These are phyloP conservation scores for Calonectria honghensis DNA, from an alignment of 2,329 filamentous ascomycete genomes.

Conservation along the genomic window DNA sequence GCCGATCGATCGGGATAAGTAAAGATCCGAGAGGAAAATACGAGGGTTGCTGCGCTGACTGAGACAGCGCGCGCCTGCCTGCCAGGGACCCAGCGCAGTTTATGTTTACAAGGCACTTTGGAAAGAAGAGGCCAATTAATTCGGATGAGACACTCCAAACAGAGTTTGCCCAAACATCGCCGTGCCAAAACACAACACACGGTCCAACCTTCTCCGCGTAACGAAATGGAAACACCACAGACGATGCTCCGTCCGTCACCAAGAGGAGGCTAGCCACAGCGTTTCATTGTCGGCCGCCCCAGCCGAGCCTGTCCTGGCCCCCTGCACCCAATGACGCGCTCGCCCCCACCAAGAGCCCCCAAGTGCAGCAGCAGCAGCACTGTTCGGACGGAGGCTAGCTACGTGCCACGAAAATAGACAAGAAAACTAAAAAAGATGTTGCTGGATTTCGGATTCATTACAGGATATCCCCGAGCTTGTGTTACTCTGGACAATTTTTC, in stretches of 20 bases:
- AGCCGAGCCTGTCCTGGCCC: conserved; percentile 2
- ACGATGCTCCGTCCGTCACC: background rate
- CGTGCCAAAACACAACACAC: background rate
- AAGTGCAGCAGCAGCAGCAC: background rate
- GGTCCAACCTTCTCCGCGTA: background rate
- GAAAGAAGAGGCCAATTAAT: background rate
- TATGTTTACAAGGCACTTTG: background rate
- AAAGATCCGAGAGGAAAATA: conserved; percentile 18
- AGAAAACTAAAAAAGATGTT: background rate
- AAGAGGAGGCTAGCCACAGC: background rate
- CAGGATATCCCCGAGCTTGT: background rate
- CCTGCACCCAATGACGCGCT: background rate
- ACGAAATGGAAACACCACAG: background rate
- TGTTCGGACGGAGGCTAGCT: background rate
- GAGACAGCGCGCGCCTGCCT: background rate
- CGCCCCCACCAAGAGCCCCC: background rate
- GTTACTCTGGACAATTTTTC: background rate
- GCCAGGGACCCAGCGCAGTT: background rate
- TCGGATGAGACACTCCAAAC: background rate
- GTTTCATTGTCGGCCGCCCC: conserved; percentile 20
- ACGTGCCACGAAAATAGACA: background rate
- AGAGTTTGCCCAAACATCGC: background rate
- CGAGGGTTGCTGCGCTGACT: background rate
- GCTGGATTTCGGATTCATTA: background rate
- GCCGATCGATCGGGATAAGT: conserved; percentile 10